Evolutionary conservation across 441 rosid genomes (phyloP), one percentile per base, ranked within the genome.

Genomic region (Lepidium campestre): DNA sequence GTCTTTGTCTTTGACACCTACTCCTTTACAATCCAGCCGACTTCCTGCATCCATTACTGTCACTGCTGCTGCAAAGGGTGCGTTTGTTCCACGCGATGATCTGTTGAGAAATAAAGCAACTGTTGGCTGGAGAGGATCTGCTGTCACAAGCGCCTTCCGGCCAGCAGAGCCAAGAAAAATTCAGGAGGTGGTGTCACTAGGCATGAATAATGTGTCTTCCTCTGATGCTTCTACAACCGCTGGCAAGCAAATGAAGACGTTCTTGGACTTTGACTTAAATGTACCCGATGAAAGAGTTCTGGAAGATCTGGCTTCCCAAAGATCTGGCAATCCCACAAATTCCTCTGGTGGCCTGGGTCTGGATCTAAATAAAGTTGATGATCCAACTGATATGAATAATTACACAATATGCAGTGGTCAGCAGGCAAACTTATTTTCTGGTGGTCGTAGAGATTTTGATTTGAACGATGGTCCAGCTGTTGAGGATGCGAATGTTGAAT

Each of bases 81-180:
- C 90, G 11, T 93, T 93, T 85, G 84, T 85, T 40, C 98, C 94
- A 10, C 95, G 83, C 12, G 89, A 87, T 18, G 87, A 93, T 65
- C 72, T 87, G n/a, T 62, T 90, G 73, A 83, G 79, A 80, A 83
- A 78, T 59, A 90, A 81, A 78, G 88, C 79, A 25, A 81, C 76
- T 66, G 80, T 88, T 79, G 95, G 98, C 41, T 90, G 98, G 98
- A 93, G 90, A 80, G 98, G 98, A 56, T 88, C 98, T 34, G 98
- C 98, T 4, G 97, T 97, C 53, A 93, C 98, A n/a, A 93, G 98
- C 78, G 98, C 98, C 14, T 93, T 93, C 77, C 82, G 98, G 7
- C 98, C 97, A 27, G 95, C 98, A 60, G 98, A 86, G 75, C 94
- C 97, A 15, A 80, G 98, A 72, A 90, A 82, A 76, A 44, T 37